These are phyloP conservation scores for Cystobasidiaceae sp. DNA, from an alignment of 1,284 basidiomycete species.

Conservation along the genomic window DNA sequence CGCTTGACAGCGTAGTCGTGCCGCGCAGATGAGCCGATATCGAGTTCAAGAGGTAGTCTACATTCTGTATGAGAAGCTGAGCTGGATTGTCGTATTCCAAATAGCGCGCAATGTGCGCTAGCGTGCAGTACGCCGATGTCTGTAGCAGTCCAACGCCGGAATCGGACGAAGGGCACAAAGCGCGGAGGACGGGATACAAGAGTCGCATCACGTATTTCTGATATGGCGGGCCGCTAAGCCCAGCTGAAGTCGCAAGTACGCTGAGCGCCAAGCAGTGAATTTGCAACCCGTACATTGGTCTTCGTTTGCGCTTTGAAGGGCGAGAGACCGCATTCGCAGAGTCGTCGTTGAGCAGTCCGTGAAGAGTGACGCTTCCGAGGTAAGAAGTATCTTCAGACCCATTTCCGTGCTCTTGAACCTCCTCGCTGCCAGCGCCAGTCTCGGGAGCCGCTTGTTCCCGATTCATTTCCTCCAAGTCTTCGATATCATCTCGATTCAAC, in stretches of 20 bases:
- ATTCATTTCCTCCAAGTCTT: background rate
- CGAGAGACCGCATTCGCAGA: background rate
- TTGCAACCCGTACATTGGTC: background rate
- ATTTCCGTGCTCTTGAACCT: background rate
- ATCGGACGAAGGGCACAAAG: conserved; percentile 60
- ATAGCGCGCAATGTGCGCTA: conserved; percentile 62
- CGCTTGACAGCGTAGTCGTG: conserved; percentile 50
- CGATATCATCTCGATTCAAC: conserved; percentile 6
- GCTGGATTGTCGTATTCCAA: conserved; percentile 75
- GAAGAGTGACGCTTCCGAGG: background rate
- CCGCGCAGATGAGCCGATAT: conserved; percentile 72
- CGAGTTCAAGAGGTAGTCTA: conserved; percentile 86
- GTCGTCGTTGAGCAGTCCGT: background rate
- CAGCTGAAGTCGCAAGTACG: conserved; percentile 62
- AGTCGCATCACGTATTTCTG: conserved; percentile 65
- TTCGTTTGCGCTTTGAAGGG: background rate
- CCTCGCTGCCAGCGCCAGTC: background rate
- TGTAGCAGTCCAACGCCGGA: conserved; percentile 54
- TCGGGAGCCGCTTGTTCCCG: background rate
- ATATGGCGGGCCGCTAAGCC: conserved; percentile 54
- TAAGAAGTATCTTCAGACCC: background rate
- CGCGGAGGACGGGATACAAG: conserved; percentile 77
- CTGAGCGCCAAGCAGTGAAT: conserved; percentile 58
- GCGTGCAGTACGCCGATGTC: conserved; percentile 62
- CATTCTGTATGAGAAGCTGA: conserved; percentile 81